Evolutionary conservation across 2,329 filamentous ascomycete species (phyloP).

Genomic region (Aspergillus hortae): DNA sequence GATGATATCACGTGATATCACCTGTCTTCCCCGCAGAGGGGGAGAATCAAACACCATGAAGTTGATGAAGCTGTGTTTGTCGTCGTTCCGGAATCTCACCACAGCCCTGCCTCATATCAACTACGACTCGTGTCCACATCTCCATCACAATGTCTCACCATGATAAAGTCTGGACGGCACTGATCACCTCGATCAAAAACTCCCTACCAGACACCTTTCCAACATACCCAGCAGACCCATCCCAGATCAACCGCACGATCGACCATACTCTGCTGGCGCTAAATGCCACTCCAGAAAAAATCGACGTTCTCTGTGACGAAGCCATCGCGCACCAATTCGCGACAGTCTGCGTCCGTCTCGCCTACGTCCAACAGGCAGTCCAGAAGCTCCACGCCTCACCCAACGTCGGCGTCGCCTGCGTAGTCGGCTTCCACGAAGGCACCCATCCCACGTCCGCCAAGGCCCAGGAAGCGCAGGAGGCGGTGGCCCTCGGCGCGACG

Average conservation of each 20-base stretch:
- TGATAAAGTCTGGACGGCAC: constrained; percentile 31
- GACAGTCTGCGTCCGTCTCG: constrained; percentile 56
- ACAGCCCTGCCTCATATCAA: neutral
- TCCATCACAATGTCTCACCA: constrained; percentile 18
- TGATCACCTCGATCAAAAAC: constrained; percentile 25
- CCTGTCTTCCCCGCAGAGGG: constrained; percentile 9
- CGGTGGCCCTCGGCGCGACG: constrained; percentile 48
- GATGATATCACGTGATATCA: constrained; percentile 2
- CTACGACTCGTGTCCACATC: constrained; percentile 15
- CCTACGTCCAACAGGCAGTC: constrained; percentile 50
- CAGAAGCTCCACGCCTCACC: constrained; percentile 44
- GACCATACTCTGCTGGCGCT: constrained; percentile 41
- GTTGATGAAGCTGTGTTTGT: no score
- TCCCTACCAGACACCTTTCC: constrained; percentile 21
- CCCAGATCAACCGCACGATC: constrained; percentile 33
- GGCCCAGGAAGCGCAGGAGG: constrained; percentile 49
- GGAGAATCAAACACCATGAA: neutral
- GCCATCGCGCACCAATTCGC: constrained; percentile 43
- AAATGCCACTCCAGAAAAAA: constrained; percentile 45
- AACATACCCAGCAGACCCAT: constrained; percentile 22
- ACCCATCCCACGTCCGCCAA: constrained; percentile 51
- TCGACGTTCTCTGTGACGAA: constrained; percentile 55
- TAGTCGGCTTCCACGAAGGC: constrained; percentile 60
- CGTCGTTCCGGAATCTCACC: no score
- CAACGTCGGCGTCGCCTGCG: constrained; percentile 52